These are phyloP conservation scores for Incumbomyces delicatus DNA, from an alignment of 2,329 filamentous ascomycete species.

Conservation along the genomic window DNA sequence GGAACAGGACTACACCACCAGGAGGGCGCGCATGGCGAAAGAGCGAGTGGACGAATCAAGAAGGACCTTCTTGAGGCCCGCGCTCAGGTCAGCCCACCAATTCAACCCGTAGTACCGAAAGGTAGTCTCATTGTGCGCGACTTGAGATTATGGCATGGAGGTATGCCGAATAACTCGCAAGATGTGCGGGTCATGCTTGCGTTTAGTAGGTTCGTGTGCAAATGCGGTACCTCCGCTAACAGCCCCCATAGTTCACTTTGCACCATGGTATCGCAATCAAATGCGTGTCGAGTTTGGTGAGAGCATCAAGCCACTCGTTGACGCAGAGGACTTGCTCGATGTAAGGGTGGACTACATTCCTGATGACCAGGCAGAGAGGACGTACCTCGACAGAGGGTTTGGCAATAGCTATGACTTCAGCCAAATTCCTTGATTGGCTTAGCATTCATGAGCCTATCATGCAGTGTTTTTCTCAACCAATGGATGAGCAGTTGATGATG, in stretches of 20 bases:
- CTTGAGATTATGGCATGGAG: conserved; percentile 42
- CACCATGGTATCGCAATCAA: conserved; percentile 40
- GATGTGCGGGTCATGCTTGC: conserved; percentile 39
- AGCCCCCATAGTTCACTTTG: conserved; percentile 27
- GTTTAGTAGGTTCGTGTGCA: conserved; percentile 18
- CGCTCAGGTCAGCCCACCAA: conserved; percentile 23
- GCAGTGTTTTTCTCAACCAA: too few species aligned
- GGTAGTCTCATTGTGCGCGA: conserved; percentile 39
- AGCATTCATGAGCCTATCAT: too few species aligned
- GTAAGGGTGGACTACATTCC: conserved; percentile 43
- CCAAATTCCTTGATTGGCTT: conserved; percentile 28
- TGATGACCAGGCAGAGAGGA: conserved; percentile 32
- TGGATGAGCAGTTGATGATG: too few species aligned
- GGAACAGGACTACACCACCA: conserved; percentile 30
- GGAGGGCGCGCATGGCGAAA: conserved; percentile 42
- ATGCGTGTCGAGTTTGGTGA: conserved; percentile 49
- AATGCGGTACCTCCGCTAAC: not conserved
- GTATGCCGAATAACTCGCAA: conserved; percentile 37
- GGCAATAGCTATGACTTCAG: conserved; percentile 55
- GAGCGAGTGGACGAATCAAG: conserved; percentile 44
- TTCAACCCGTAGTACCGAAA: conserved; percentile 35
- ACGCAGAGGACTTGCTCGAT: conserved; percentile 35
- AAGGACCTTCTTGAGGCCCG: conserved; percentile 25
- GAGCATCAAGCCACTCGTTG: conserved; percentile 39
- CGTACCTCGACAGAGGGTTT: conserved; percentile 48